These are phyloP conservation scores for Crepidotus sp. DNA, from an alignment of 1,284 basidiomycete genomes.

Conservation along the genomic window DNA sequence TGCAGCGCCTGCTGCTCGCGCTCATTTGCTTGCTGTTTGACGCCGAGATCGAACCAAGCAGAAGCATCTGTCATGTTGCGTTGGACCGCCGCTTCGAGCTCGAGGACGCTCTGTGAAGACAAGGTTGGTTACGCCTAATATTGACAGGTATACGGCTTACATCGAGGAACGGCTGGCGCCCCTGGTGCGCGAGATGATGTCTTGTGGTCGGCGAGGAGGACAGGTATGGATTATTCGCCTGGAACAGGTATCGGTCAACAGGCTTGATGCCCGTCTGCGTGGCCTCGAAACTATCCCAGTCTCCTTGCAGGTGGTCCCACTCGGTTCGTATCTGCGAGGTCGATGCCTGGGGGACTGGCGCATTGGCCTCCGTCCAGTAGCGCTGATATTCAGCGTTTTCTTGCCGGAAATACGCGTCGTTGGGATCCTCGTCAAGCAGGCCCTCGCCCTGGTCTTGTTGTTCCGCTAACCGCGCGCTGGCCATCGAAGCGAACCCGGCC, in stretches of 20 bases:
- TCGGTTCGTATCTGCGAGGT: slow-evolving; percentile 20
- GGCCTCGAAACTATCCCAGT: slow-evolving; percentile 80
- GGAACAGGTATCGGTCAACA: slow-evolving; percentile 66
- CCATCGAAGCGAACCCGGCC: slow-evolving; percentile 6
- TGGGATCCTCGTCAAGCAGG: slow-evolving; percentile 36
- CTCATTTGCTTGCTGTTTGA: slow-evolving; percentile 98
- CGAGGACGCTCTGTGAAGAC: slow-evolving; percentile 63
- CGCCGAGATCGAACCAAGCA: slow-evolving; percentile 88
- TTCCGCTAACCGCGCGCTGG: slow-evolving; percentile 16
- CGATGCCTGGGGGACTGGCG: slow-evolving; percentile 12
- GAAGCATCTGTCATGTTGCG: slow-evolving; percentile 60
- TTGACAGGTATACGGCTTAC: slow-evolving; percentile 31
- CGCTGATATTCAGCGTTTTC: slow-evolving; percentile 61
- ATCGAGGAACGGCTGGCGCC: slow-evolving; percentile 43
- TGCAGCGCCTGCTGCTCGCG: slow-evolving; percentile 86
- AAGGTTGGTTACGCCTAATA: background rate
- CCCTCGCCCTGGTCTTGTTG: slow-evolving; percentile 5
- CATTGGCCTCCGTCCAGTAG: slow-evolving; percentile 36
- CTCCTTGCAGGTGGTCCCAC: slow-evolving; percentile 55
- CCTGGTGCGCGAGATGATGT: slow-evolving; percentile 46
- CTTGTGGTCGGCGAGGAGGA: slow-evolving; percentile 39
- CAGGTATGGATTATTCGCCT: slow-evolving; percentile 75
- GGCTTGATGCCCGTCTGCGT: slow-evolving; percentile 54
- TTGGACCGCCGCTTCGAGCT: slow-evolving; percentile 88
- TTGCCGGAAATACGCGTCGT: slow-evolving; percentile 61